Conservation (phyloP, 495 filamentous ascomycete species). For the Daldinia grandis region DNA sequence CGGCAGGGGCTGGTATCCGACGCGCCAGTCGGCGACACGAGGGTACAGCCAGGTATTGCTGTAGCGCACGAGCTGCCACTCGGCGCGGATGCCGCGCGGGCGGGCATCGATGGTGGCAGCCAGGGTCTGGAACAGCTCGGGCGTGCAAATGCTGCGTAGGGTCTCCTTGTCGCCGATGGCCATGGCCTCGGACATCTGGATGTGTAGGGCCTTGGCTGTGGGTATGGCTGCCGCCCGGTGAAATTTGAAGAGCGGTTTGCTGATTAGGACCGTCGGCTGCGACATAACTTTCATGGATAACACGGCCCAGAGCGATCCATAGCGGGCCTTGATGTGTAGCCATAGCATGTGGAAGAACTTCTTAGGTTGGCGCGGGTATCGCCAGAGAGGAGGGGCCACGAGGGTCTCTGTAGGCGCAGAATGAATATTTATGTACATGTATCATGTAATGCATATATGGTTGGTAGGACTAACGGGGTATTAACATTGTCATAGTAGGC, state of each 20-base stretch:
- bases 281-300: slow-evolving; percentile 38
- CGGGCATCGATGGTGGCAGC: slow-evolving; percentile 64
- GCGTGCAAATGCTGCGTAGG: slow-evolving; percentile 66
- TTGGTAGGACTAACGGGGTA: slow-evolving; percentile 30
- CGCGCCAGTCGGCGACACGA: slow-evolving; percentile 68
- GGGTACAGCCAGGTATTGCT: slow-evolving; percentile 56
- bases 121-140: slow-evolving; percentile 67
- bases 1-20: slow-evolving; percentile 56
- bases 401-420: slow-evolving; percentile 25
- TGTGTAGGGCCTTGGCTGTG: slow-evolving; percentile 68
- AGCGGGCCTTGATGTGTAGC: slow-evolving; percentile 21
- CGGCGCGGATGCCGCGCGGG: slow-evolving; percentile 54
- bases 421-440: background rate
- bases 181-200: slow-evolving; percentile 74
- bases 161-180: slow-evolving; percentile 68
- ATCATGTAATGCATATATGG: background rate
- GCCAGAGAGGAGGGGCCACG: slow-evolving; percentile 39
- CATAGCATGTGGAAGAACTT: slow-evolving; percentile 40
- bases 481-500: slow-evolving; percentile 16
- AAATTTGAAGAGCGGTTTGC: slow-evolving; percentile 47
- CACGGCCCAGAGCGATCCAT: slow-evolving; percentile 7
- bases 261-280: slow-evolving; percentile 39
- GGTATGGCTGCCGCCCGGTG: slow-evolving; percentile 54
- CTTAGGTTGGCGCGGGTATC: slow-evolving; percentile 34
- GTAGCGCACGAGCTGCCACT: slow-evolving; percentile 75